Evolutionary conservation across 78 protist genomes (phyloP).

Genomic region (Protostelium mycophagum): DNA sequence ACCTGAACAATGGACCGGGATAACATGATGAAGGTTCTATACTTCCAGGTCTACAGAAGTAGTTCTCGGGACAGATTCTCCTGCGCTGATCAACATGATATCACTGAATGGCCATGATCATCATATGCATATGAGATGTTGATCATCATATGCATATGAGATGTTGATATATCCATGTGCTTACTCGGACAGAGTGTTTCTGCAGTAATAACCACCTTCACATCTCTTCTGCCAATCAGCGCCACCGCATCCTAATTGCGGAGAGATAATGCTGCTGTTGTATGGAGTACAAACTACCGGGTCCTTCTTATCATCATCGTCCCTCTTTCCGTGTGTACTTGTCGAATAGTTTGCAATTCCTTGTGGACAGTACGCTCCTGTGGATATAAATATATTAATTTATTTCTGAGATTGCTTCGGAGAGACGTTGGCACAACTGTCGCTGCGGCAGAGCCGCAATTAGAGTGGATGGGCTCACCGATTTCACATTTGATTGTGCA

Average conservation of each 20-base stretch:
- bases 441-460: too few relatives aligned
- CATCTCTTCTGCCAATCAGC: not conserved
- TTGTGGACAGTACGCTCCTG: not conserved
- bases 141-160: not conserved
- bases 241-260: not conserved
- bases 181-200: not conserved
- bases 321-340: not conserved
- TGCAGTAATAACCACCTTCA: not conserved
- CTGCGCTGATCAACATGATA: not conserved
- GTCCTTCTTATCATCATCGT: not conserved
- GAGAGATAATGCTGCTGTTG: not conserved
- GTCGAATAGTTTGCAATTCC: not conserved
- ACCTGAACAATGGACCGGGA: not conserved
- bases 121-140: not conserved
- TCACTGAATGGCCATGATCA: not conserved
- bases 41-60: not conserved
- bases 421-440: not conserved
- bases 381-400: too few relatives aligned
- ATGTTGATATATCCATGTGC: too few relatives aligned
- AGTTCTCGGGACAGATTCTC: not conserved
- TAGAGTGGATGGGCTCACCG: not conserved
- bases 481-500: not conserved
- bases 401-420: too few relatives aligned
- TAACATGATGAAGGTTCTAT: not conserved
- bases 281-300: not conserved